These are phyloP conservation scores for Ceratobasidium sp. DNA, from an alignment of 1,284 basidiomycete species.

Conservation along the genomic window DNA sequence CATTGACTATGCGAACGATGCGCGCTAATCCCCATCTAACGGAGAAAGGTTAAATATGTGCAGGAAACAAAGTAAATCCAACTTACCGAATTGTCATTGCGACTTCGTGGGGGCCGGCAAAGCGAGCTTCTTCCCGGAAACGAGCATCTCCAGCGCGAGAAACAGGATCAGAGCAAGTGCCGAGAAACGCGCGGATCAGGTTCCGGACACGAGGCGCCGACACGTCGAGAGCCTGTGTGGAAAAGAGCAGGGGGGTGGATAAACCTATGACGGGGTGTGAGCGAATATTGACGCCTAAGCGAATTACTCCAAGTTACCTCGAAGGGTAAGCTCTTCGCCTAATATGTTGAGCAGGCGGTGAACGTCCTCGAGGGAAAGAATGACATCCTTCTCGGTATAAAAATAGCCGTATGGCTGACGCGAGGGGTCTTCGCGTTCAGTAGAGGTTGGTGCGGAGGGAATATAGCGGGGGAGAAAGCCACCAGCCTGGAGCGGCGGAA, in stretches of 20 bases:
- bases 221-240: conserved; percentile 86
- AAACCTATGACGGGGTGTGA: conserved; percentile 67
- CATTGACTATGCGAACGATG: conserved; percentile 74
- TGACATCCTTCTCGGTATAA: conserved; percentile 76
- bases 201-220: conserved; percentile 77
- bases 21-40: conserved; percentile 87
- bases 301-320: conserved; percentile 59
- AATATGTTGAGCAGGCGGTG: conserved; percentile 78
- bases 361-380: conserved; percentile 82
- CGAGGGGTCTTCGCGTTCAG: conserved; percentile 46
- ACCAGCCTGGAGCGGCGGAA: conserved; percentile 69
- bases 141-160: conserved; percentile 66
- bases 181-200: conserved; percentile 81
- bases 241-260: conserved; percentile 91
- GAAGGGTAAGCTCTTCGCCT: conserved; percentile 76
- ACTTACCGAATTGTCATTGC: conserved; percentile 67
- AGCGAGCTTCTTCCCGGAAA: conserved; percentile 83
- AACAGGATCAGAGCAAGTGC: conserved; percentile 59
- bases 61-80: not conserved
- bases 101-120: conserved; percentile 87
- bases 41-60: conserved; percentile 55
- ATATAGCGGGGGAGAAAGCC: conserved; percentile 73
- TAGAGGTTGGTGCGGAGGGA: conserved; percentile 47
- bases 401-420: conserved; percentile 73
- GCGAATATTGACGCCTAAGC: not conserved